phyloP scores from a whole-genome alignment of 2,329 filamentous ascomycete species.

The Verticillium alfalfae region DNA sequence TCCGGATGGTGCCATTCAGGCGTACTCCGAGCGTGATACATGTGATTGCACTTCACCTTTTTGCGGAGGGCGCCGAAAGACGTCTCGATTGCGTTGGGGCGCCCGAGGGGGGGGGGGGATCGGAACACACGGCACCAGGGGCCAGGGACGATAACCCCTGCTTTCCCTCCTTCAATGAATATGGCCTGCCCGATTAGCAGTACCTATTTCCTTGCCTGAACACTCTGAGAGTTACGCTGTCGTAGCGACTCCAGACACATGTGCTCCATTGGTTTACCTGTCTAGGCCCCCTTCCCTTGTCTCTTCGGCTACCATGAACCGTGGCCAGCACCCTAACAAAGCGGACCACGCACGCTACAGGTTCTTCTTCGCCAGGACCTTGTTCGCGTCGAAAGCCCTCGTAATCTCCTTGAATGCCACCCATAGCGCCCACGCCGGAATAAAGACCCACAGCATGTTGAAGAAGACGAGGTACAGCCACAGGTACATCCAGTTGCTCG shows the following conservation, averaged over 20 bases:
- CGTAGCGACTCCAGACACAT: too few species aligned
- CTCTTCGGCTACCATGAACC: neutral
- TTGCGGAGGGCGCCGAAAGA: neutral
- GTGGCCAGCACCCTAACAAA: neutral
- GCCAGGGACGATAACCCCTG: neutral
- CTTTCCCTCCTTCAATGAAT: neutral
- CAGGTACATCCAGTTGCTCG: constrained; percentile 62
- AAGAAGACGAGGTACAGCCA: constrained; percentile 67
- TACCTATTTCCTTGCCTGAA: neutral
- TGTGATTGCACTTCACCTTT: neutral
- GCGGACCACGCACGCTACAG: neutral
- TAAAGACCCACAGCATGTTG: constrained; percentile 62
- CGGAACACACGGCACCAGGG: neutral
- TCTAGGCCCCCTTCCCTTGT: too few species aligned
- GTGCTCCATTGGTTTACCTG: too few species aligned
- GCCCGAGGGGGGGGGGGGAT: neutral
- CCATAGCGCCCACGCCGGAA: constrained; percentile 55
- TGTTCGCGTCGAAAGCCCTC: constrained; percentile 39
- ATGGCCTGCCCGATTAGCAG: neutral
- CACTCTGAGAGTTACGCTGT: neutral
- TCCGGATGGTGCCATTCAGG: neutral
- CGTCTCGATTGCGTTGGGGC: neutral
- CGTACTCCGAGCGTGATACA: neutral
- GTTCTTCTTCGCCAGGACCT: constrained; percentile 21
- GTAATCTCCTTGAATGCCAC: constrained; percentile 50